Percentiles rank a stretch among this genome's conserved stretches.
phyloP scores from a whole-genome alignment of 345 rosid species.

The Garcia nutans region DNA sequence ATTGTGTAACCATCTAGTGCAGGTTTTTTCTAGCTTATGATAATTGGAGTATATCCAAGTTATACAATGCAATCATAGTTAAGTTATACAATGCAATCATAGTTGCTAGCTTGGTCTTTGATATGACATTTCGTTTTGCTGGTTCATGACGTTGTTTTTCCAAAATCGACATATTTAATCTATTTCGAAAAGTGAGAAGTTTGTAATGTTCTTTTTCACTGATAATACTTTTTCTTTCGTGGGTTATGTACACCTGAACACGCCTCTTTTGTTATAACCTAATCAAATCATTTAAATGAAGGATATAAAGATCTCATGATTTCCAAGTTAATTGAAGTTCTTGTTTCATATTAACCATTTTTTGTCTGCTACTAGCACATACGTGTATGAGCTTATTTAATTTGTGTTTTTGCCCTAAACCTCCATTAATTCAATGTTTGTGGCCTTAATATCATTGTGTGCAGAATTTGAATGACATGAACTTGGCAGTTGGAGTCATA shows the following conservation, averaged over 20 bases:
- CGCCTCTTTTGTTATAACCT: not conserved
- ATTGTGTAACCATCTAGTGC: not conserved
- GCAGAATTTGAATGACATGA: conserved; percentile 25
- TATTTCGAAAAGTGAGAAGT: not conserved
- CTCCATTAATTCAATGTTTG: conserved; percentile 4
- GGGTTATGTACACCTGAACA: not conserved
- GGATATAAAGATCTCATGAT: not conserved
- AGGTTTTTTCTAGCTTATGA: not conserved
- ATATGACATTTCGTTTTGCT: not conserved
- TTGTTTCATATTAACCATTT: not conserved
- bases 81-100: not conserved
- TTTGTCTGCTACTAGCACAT: not conserved
- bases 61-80: too few species aligned
- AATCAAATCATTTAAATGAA: not conserved
- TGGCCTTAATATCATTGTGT: conserved; percentile 10
- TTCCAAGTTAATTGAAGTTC: conserved; percentile 5
- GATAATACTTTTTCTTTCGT: not conserved
- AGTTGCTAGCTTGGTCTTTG: not conserved
- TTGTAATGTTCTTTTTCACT: not conserved
- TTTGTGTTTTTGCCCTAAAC: not conserved
- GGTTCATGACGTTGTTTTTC: not conserved
- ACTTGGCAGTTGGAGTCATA: conserved; percentile 25
- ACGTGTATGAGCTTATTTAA: not conserved
- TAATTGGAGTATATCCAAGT: not conserved
- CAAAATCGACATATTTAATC: not conserved